Evolutionary conservation across 2,329 filamentous ascomycete genomes (phyloP).

Genomic region (Cercospora sp.): DNA sequence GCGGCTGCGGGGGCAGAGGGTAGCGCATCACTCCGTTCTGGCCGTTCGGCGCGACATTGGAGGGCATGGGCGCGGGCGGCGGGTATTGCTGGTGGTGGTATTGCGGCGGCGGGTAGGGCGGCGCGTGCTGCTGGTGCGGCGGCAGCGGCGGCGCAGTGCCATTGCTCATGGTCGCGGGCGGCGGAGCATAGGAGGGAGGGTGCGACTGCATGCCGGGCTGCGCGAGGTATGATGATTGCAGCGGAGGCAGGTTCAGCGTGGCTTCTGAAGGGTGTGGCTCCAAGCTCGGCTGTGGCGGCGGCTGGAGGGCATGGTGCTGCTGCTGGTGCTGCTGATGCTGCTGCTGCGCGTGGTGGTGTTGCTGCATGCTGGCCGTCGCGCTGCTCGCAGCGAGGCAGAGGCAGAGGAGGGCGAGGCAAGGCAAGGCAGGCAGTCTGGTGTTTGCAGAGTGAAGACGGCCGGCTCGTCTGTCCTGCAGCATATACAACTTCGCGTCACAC

Average conservation of each 20-base stretch:
- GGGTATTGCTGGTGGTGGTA: conserved; percentile 28
- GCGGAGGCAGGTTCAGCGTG: conserved; percentile 27
- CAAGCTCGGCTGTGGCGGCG: conserved; percentile 17
- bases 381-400: background rate
- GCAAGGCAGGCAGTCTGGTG: background rate
- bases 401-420: background rate
- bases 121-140: conserved; percentile 22
- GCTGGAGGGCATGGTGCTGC: conserved; percentile 8
- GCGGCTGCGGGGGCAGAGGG: conserved; percentile 51
- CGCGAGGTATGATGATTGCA: conserved; percentile 29
- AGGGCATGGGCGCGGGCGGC: conserved; percentile 15
- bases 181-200: conserved; percentile 27
- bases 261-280: conserved; percentile 17
- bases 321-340: background rate
- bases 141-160: conserved; percentile 25
- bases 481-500: conserved; percentile 16
- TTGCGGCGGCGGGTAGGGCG: conserved; percentile 27
- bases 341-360: background rate
- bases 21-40: conserved; percentile 47
- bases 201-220: conserved; percentile 28
- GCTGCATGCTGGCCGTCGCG: conserved; percentile 1
- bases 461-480: conserved; percentile 5
- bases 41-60: conserved; percentile 21
- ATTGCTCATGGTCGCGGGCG: conserved; percentile 19
- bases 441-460: conserved; percentile 7